Percentiles rank a stretch among this genome's conserved stretches.
phyloP scores from a whole-genome alignment of 495 filamentous ascomycete species.

The Penicillium ochrochloron region DNA sequence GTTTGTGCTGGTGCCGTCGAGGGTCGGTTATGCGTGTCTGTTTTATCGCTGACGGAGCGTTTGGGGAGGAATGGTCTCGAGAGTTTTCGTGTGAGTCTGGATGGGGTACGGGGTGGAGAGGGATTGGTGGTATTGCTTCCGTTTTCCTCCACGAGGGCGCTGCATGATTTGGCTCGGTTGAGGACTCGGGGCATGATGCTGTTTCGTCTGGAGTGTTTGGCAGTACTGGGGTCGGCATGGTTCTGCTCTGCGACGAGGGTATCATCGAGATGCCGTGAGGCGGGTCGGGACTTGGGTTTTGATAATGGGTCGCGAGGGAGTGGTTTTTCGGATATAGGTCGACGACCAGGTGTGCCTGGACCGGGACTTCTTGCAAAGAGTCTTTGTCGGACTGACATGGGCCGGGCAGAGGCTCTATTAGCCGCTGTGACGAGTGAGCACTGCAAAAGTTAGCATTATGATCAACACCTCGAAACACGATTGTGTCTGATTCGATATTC shows the following conservation, averaged over 20 bases:
- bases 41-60: constrained; percentile 29
- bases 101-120: constrained; percentile 29
- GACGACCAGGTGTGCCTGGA: constrained; percentile 9
- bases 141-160: constrained; percentile 26
- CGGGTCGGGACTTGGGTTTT: constrained; percentile 15
- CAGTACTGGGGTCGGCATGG: constrained; percentile 13
- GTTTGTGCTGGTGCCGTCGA: constrained; percentile 36
- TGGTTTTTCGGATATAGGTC: constrained; percentile 35
- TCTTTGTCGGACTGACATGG: constrained; percentile 29
- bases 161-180: constrained; percentile 33
- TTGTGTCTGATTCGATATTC: neutral
- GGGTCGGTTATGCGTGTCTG: constrained; percentile 27
- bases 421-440: constrained; percentile 29
- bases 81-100: constrained; percentile 32
- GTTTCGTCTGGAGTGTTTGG: constrained; percentile 10
- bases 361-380: constrained; percentile 27
- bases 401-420: constrained; percentile 18
- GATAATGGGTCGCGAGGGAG: constrained; percentile 41
- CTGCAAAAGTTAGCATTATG: constrained; percentile 11
- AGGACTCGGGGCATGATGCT: constrained; percentile 19
- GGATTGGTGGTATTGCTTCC: constrained; percentile 6
- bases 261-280: constrained; percentile 14
- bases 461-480: constrained; percentile 11
- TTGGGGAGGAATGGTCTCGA: constrained; percentile 38
- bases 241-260: constrained; percentile 27